A percentile compares a stretch with the other conserved stretches of the same genome.
Evolutionary conservation across 139 green algal genomes (phyloP).

Genomic region (Coelastrella sp.): DNA sequence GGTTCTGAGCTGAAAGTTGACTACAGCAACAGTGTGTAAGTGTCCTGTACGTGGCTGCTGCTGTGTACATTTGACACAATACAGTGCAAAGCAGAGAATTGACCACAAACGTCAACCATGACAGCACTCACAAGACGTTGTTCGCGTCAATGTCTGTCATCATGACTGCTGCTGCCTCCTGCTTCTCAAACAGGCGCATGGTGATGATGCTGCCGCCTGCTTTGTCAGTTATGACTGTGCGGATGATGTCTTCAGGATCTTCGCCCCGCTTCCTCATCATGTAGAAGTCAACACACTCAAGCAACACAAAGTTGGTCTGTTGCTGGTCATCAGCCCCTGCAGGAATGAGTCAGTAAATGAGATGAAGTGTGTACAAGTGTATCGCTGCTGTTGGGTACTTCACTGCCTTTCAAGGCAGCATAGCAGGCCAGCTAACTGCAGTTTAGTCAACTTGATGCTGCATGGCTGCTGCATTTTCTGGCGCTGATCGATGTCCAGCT

Average conservation of each 20-base stretch:
- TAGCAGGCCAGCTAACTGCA: too few relatives aligned
- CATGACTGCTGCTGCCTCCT: conserved; percentile 6
- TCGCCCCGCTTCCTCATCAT: not conserved
- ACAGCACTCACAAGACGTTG: not conserved
- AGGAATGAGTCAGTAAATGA: too few relatives aligned
- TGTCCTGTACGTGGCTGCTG: not conserved
- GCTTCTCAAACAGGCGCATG: conserved; percentile 2
- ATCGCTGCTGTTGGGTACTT: too few relatives aligned
- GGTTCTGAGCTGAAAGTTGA: not conserved
- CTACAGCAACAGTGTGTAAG: not conserved
- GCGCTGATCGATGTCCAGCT: too few relatives aligned
- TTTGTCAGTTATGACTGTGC: not conserved
- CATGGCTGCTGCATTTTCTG: too few relatives aligned
- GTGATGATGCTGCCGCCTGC: not conserved
- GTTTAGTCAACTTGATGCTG: too few relatives aligned
- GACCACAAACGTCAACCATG: not conserved
- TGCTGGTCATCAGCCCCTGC: not conserved
- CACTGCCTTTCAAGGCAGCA: too few relatives aligned
- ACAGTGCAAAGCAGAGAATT: not conserved
- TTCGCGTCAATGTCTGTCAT: not conserved
- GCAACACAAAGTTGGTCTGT: not conserved
- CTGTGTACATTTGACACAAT: not conserved
- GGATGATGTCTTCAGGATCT: not conserved
- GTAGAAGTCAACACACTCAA: conserved; percentile 20
- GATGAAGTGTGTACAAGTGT: too few relatives aligned